Conservation (phyloP, 2,329 filamentous ascomycete species). For the Aureobasidium lini region DNA sequence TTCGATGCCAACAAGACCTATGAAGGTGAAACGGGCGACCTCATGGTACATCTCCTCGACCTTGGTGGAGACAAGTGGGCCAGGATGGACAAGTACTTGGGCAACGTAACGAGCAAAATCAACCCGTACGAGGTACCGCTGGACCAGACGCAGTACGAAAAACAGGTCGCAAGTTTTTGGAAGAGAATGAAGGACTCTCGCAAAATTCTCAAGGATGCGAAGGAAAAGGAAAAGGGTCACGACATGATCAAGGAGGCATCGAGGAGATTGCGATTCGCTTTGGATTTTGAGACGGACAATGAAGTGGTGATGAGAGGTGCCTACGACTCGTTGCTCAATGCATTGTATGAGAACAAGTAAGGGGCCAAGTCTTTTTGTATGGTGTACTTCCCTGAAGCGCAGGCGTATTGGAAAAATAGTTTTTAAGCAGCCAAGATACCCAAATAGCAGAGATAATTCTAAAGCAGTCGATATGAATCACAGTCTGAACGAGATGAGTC, state of each 20-base stretch:
- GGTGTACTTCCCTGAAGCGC: background rate
- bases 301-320: background rate
- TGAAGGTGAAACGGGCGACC: constrained; percentile 24
- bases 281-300: constrained; percentile 11
- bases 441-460: background rate
- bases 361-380: background rate
- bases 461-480: background rate
- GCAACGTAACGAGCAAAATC: constrained; percentile 10
- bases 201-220: constrained; percentile 7
- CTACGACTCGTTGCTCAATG: background rate
- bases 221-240: constrained; percentile 5
- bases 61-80: constrained; percentile 20
- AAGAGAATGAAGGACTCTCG: constrained; percentile 15
- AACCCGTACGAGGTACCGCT: constrained; percentile 16
- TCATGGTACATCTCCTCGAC: constrained; percentile 21
- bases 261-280: background rate
- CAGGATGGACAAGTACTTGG: constrained; percentile 19
- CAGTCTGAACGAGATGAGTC: background rate
- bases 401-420: background rate
- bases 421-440: background rate
- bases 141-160: constrained; percentile 19
- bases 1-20: constrained; percentile 27
- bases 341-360: constrained; percentile 7
- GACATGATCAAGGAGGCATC: constrained; percentile 1
- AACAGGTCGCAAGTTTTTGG: constrained; percentile 20